Conservation (phyloP, 805 yeast genomes). For the Kodamaea fukazawae region DNA sequence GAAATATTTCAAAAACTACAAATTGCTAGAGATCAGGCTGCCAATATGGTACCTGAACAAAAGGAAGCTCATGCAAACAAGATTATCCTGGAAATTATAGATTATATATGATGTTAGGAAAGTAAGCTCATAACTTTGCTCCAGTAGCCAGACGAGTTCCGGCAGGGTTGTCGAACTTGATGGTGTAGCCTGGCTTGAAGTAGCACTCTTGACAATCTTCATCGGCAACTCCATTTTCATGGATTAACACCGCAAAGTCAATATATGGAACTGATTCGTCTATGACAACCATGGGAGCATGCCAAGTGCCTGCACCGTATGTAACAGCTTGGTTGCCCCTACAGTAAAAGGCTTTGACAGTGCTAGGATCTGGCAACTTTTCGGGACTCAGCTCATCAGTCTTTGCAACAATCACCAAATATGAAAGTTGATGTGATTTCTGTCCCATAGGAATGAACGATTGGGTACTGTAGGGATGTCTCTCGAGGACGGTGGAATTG, state of each 20-base stretch:
- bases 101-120: slow-evolving; percentile 25
- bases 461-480: slow-evolving; percentile 88
- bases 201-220: slow-evolving; percentile 84
- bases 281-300: slow-evolving; percentile 92
- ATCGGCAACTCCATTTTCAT: slow-evolving; percentile 74
- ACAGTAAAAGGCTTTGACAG: slow-evolving; percentile 67
- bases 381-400: slow-evolving; percentile 37
- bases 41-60: slow-evolving; percentile 22
- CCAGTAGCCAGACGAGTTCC: slow-evolving; percentile 6
- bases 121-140: background rate
- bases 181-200: slow-evolving; percentile 55
- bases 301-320: slow-evolving; percentile 86
- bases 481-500: slow-evolving; percentile 68
- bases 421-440: slow-evolving; percentile 46
- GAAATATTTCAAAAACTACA: slow-evolving; percentile 31
- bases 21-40: slow-evolving; percentile 33
- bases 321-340: slow-evolving; percentile 87
- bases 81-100: slow-evolving; percentile 38
- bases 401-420: slow-evolving; percentile 77
- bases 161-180: slow-evolving; percentile 22
- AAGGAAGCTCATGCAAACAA: slow-evolving; percentile 32
- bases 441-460: slow-evolving; percentile 91
- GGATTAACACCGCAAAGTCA: slow-evolving; percentile 86
- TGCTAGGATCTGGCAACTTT: slow-evolving; percentile 58
- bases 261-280: slow-evolving; percentile 48